These are phyloP conservation scores for Apiospora aurea DNA, from an alignment of 2,329 filamentous ascomycete genomes.

Conservation along the genomic window DNA sequence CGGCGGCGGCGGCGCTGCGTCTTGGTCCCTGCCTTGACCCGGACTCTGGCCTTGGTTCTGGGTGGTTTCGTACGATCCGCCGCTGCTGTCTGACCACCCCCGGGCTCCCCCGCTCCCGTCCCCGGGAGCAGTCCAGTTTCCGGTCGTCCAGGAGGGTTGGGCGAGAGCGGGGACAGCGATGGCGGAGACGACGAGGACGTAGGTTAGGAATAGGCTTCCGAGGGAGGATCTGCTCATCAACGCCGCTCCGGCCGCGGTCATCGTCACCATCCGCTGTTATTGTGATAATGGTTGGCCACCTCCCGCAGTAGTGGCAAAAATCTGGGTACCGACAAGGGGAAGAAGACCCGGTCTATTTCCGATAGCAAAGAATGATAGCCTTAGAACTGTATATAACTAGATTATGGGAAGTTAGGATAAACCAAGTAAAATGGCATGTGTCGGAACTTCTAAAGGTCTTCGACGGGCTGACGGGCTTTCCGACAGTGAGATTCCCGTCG, in stretches of 20 bases:
- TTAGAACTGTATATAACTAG: too few species aligned
- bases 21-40: not conserved
- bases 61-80: not conserved
- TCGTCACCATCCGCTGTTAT: not conserved
- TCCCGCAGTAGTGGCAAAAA: not conserved
- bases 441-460: not conserved
- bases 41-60: not conserved
- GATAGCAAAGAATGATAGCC: not conserved
- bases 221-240: not conserved
- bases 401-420: not conserved
- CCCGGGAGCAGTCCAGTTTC: not conserved
- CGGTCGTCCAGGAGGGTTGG: not conserved
- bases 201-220: not conserved
- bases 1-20: constrained; percentile 31
- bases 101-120: not conserved
- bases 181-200: not conserved
- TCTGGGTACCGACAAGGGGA: not conserved
- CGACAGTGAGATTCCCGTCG: constrained; percentile 9
- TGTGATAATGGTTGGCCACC: not conserved
- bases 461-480: not conserved
- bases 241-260: not conserved
- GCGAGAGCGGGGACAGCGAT: not conserved
- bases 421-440: not conserved
- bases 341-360: not conserved
- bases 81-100: not conserved